phyloP scores from a whole-genome alignment of 257 asterid genomes.

The Agastache rugosa region DNA sequence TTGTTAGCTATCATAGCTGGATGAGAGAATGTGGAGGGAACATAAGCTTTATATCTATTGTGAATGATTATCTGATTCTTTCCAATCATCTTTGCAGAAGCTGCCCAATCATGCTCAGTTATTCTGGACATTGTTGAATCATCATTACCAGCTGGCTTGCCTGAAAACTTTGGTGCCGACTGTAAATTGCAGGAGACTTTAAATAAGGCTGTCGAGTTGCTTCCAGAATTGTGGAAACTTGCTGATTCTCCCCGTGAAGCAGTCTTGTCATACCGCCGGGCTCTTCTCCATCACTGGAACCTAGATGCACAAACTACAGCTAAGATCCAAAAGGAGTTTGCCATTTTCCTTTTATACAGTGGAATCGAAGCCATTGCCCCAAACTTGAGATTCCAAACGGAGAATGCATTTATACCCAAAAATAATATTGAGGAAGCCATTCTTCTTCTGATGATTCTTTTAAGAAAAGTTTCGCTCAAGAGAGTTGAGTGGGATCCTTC shows the following conservation, averaged over 20 bases:
- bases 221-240: conserved; percentile 86
- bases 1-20: conserved; percentile 15
- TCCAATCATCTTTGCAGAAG: conserved; percentile 74
- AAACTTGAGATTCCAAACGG: conserved; percentile 73
- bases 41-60: conserved; percentile 13
- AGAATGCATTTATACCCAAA: conserved; percentile 75
- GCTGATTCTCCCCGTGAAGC: conserved; percentile 76
- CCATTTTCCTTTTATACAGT: conserved; percentile 78
- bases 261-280: conserved; percentile 79
- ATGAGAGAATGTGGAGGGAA: conserved; percentile 3
- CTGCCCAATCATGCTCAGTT: conserved; percentile 94
- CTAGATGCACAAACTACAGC: conserved; percentile 75
- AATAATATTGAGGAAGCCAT: conserved; percentile 86
- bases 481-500: conserved; percentile 87
- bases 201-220: conserved; percentile 81
- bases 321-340: conserved; percentile 80
- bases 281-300: conserved; percentile 85
- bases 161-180: conserved; percentile 82
- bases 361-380: conserved; percentile 82
- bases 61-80: conserved; percentile 39
- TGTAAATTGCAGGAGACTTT: conserved; percentile 89
- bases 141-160: conserved; percentile 88
- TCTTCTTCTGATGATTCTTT: conserved; percentile 76
- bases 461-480: conserved; percentile 62
- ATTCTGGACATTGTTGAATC: conserved; percentile 92